These are phyloP conservation scores for Fusarium concolor DNA, from an alignment of 2,329 filamentous ascomycete genomes.

Conservation along the genomic window DNA sequence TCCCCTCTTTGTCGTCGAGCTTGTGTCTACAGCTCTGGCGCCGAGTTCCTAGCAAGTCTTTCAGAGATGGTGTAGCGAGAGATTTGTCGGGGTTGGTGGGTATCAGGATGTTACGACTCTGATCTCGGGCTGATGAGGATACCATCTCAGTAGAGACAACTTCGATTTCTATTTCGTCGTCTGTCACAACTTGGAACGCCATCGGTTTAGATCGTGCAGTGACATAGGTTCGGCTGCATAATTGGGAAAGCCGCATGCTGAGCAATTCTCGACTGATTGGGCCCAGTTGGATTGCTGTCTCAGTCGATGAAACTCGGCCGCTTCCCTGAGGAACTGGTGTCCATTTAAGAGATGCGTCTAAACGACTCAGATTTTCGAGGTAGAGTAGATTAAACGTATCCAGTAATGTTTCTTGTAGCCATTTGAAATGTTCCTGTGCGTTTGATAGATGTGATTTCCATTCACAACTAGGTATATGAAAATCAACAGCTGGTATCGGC, in stretches of 20 bases:
- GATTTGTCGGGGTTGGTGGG: neutral
- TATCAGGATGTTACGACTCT: too few relatives aligned
- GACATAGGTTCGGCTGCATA: constrained; percentile 38
- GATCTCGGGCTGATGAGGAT: neutral
- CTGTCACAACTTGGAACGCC: constrained; percentile 27
- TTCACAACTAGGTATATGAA: constrained; percentile 37
- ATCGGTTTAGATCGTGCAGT: neutral
- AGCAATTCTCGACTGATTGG: constrained; percentile 26
- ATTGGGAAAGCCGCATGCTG: neutral
- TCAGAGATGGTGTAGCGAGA: neutral
- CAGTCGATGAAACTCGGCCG: constrained; percentile 8
- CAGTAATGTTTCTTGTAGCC: constrained; percentile 33
- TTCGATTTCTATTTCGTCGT: constrained; percentile 44
- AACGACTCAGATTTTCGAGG: neutral
- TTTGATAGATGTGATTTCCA: constrained; percentile 39
- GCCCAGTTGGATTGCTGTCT: constrained; percentile 26
- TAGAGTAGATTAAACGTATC: constrained; percentile 9
- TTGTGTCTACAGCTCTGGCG: constrained; percentile 5
- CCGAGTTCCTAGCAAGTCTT: constrained; percentile 7
- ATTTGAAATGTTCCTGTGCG: constrained; percentile 43
- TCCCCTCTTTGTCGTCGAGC: neutral
- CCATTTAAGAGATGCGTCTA: constrained; percentile 45
- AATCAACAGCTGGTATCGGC: constrained; percentile 46
- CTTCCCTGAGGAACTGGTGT: constrained; percentile 30
- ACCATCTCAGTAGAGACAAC: neutral